Evolutionary conservation across 495 filamentous ascomycete species (phyloP), one percentile per base, ranked within the genome.

Genomic region (Xylaria flabelliformis): DNA sequence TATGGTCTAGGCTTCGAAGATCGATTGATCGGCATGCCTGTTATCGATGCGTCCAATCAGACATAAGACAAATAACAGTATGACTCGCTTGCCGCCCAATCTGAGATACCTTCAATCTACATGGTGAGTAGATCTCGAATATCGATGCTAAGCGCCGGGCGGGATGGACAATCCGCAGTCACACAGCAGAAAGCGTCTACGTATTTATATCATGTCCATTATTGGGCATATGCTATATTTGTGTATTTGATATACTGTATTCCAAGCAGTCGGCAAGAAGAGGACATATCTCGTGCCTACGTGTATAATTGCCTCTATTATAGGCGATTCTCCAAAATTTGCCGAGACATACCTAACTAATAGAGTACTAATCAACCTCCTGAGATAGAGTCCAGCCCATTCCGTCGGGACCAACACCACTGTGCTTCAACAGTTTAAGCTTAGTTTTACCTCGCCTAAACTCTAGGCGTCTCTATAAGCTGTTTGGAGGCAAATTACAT

Each of bases 11-110:
- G 36, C 50, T 42, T 56, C 21, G 65, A 56, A 17, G 50, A 67
- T 67, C 65, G 36, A 42, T 34, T 36, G 50, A 67, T 67, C 65
- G 36, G 29, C 50, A 51, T 56, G 50, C 50, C 13, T 39, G 36
- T 41, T 67, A 34, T 67, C 65, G 19, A 21, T 13, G 65, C 34
- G 24, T 34, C 63, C 63, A 65, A 65, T 65, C 29, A 65, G 0
- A 65, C 42, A 50, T 12, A n/a, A 50, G 63, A 34, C 42, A 32
- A 17, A 32, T 10, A 39, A 58, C 21, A n/a, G 42, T 17, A 34
- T 65, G 63, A 64, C 62, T 64, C 4, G 42, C 7, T 48, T 65
- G 26, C 41, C 24, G 42, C 26, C 24, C 63, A 34, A n/a, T 50
- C 63, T 67, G 67, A 61, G 53, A 42, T 42, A 42, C 10, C 41